Conservation (phyloP, 805 yeast genomes). For the Yarrowia divulgata region DNA sequence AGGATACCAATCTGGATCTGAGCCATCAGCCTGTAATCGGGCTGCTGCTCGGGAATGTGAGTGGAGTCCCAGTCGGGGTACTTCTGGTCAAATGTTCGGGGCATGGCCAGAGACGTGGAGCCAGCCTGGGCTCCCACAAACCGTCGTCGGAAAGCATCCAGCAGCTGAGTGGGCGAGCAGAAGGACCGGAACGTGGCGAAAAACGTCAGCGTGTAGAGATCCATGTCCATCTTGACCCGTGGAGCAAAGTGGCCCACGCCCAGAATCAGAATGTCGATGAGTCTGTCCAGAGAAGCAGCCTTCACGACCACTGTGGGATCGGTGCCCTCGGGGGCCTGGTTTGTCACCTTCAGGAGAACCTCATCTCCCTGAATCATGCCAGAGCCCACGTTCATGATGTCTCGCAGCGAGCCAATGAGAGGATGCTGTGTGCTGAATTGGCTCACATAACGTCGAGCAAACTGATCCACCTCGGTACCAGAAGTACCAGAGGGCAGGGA, state of each 20-base stretch:
- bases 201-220: slow-evolving; percentile 68
- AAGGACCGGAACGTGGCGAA: slow-evolving; percentile 74
- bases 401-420: slow-evolving; percentile 64
- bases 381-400: slow-evolving; percentile 67
- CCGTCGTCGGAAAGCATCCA: slow-evolving; percentile 62
- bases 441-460: slow-evolving; percentile 48
- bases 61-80: slow-evolving; percentile 47
- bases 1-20: slow-evolving; percentile 83
- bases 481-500: slow-evolving; percentile 34
- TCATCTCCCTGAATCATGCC: slow-evolving; percentile 64
- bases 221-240: slow-evolving; percentile 66
- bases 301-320: slow-evolving; percentile 57
- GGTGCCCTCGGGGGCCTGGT: slow-evolving; percentile 41
- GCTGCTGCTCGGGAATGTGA: slow-evolving; percentile 50
- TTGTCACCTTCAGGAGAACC: slow-evolving; percentile 64
- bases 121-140: slow-evolving; percentile 70
- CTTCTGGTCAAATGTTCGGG: slow-evolving; percentile 24
- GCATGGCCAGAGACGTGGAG: slow-evolving; percentile 57
- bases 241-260: slow-evolving; percentile 65
- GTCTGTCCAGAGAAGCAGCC: slow-evolving; percentile 75
- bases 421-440: slow-evolving; percentile 54
- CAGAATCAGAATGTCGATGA: slow-evolving; percentile 79
- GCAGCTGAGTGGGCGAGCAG: slow-evolving; percentile 61
- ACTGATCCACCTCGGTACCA: slow-evolving; percentile 40
- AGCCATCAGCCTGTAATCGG: slow-evolving; percentile 63